phyloP scores from a whole-genome alignment of 805 yeast genomes.

The Candida michaelii region DNA sequence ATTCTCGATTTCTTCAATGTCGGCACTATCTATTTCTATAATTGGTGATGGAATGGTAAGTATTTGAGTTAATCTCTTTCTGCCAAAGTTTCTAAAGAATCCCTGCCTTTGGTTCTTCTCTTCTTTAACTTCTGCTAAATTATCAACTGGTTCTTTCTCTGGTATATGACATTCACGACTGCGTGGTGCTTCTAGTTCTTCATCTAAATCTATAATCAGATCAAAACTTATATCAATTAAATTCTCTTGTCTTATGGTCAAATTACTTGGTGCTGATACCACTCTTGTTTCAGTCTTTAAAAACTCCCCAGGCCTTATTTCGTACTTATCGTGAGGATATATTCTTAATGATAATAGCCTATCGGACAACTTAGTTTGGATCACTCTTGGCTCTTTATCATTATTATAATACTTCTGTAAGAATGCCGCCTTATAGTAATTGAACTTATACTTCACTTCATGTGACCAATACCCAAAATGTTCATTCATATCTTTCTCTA shows the following conservation, averaged over 20 bases:
- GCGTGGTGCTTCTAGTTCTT: background rate
- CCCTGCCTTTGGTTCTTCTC: background rate
- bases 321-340: conserved; percentile 31
- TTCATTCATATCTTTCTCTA: conserved; percentile 5
- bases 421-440: conserved; percentile 33
- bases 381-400: conserved; percentile 35
- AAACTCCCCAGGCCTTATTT: conserved; percentile 32
- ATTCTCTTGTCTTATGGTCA: background rate
- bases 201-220: background rate
- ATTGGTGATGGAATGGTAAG: conserved; percentile 12
- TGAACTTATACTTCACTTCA: conserved; percentile 31
- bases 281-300: conserved; percentile 14
- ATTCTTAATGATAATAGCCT: conserved; percentile 41
- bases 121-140: too few relatives aligned
- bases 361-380: conserved; percentile 33
- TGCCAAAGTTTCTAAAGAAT: conserved; percentile 4
- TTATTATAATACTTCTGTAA: conserved; percentile 40
- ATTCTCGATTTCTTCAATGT: conserved; percentile 1
- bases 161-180: background rate
- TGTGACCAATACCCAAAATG: conserved; percentile 16
- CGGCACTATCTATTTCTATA: conserved; percentile 2
- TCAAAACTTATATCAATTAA: background rate
- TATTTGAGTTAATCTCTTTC: conserved; percentile 8
- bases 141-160: background rate
- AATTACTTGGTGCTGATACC: conserved; percentile 1